Evolutionary conservation across 1,284 basidiomycete genomes (phyloP), one percentile per base, ranked within the genome.

Genomic region (Ganoderma boninense): DNA sequence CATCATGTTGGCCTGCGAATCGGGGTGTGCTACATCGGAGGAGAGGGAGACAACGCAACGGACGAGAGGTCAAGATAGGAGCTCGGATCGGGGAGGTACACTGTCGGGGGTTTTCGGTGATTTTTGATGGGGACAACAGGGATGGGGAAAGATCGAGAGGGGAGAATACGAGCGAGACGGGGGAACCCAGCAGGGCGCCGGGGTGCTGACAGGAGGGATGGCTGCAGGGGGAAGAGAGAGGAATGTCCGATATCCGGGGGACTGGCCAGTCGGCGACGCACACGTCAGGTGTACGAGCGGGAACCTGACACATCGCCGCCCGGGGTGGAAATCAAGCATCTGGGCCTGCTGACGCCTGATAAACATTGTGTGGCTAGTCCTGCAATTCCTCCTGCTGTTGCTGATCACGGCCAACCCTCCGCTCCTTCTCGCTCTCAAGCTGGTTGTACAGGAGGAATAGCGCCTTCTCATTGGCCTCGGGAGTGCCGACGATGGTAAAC

Each of bases 401-500:
- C 78, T 88, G 86, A 80, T 95, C 93, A 75, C 92, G 87, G 66
- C 92, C 93, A 70, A 96, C 93, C 78, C 96, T 87, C 81, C 95
- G 88, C 84, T 97, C 95, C 86, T 97, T 97, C 88, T 97, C 96
- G 79, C 92, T 96, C 85, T 98, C 97, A 76, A 98, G 87, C 81
- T 97, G 96, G 79, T 98, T 97, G 86, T 99, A 99, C 71, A 99
- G 89, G 74, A 99, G 85, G 88, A 97, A 99, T 67, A 99, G 86
- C 2, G 97, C 97, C 84, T 97, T 97, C 85, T 98, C 97, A 80
- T 97, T 97, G 74, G 95, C 94, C 84, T 98, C 97, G 64, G 96
- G 94, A 6, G 97, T 97, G 69, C 97, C 97, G 71, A 98, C 90
- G 80, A 99, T 99, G 71, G 98, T 98, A 85, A 99, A 99, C 97